Conservation (phyloP, 257 asterid species). For the Coffea eugenioides region DNA sequence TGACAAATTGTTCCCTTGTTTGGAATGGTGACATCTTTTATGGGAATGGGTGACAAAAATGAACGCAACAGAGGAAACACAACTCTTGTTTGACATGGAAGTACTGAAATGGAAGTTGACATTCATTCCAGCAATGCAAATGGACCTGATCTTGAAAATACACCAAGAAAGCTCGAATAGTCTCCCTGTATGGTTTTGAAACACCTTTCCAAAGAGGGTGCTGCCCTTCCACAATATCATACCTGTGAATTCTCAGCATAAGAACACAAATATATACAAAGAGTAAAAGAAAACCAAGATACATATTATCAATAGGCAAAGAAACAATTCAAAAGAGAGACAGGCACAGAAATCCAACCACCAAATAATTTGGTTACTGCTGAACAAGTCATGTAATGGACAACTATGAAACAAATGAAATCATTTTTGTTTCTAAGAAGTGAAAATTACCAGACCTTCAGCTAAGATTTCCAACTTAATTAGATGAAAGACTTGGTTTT, state of each 20-base stretch:
- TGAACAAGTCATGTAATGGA: neutral
- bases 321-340: neutral
- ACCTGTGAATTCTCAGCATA: conserved; percentile 58
- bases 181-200: conserved; percentile 95
- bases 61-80: too few relatives aligned
- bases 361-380: neutral
- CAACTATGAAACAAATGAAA: neutral
- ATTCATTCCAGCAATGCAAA: neutral
- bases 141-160: conserved; percentile 95
- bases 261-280: conserved; percentile 15
- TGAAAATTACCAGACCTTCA: neutral
- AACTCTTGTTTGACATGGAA: neutral
- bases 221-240: conserved; percentile 84
- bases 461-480: too few relatives aligned
- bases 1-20: too few relatives aligned
- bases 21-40: too few relatives aligned
- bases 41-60: too few relatives aligned
- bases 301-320: too few relatives aligned
- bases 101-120: neutral
- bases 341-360: neutral
- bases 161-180: conserved; percentile 91
- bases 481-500: neutral
- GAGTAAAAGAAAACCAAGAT: conserved; percentile 10
- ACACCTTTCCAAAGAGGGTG: conserved; percentile 86
- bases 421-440: neutral